These are phyloP conservation scores for Acanthamoeba healyi DNA, from an alignment of 208 protist genomes.

Conservation along the genomic window DNA sequence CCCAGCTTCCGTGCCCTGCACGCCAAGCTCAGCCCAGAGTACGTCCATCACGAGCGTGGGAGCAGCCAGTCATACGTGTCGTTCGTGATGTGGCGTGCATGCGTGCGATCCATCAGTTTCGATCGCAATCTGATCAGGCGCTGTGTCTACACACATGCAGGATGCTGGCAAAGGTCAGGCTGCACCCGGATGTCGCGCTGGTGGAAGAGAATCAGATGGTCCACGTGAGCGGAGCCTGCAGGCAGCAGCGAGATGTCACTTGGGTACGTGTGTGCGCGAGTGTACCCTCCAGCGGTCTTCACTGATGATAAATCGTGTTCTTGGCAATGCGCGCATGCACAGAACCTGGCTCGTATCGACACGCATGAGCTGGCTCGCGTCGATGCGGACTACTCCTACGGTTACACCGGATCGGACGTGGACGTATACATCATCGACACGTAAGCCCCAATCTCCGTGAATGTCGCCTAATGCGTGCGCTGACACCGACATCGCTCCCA, in stretches of 20 bases:
- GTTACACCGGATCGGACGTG: conserved; percentile 12
- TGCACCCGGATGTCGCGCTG: neutral
- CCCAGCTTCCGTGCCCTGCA: conserved; percentile 5
- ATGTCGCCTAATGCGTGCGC: neutral
- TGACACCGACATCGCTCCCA: too few species aligned
- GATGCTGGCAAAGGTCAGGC: neutral
- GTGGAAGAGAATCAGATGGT: conserved; percentile 58
- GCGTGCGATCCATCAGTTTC: too few species aligned
- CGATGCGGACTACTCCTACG: conserved; percentile 24
- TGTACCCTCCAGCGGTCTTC: neutral
- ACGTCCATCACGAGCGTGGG: neutral
- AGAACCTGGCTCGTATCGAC: conserved; percentile 65
- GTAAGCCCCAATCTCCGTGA: neutral
- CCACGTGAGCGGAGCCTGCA: neutral
- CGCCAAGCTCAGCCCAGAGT: neutral
- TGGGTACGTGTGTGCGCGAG: conserved; percentile 9
- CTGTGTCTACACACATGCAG: neutral
- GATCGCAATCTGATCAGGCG: too few species aligned
- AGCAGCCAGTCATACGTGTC: too few species aligned
- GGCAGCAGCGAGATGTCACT: neutral
- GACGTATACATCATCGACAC: conserved; percentile 77
- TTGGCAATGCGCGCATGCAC: too few species aligned
- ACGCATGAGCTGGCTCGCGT: neutral
- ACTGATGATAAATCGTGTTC: too few species aligned
- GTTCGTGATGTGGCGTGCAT: neutral